A percentile compares a stretch with the other conserved stretches of the same genome.
Conservation (phyloP, 257 asterid genomes). For the Salvia miltiorrhiza region DNA sequence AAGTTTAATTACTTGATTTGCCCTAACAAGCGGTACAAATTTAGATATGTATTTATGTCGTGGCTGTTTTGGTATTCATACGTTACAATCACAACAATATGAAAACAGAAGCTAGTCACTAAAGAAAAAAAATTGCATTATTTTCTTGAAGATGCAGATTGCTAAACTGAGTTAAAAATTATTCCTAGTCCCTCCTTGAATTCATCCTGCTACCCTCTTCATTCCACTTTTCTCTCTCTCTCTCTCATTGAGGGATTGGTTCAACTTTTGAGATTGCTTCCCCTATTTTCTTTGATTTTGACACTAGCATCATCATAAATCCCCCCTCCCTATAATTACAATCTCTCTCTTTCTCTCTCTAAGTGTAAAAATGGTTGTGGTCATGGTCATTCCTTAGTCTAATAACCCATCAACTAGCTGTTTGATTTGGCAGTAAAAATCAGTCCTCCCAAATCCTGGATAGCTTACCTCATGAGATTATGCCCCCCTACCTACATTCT, state of each 20-base stretch:
- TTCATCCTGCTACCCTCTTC: slow-evolving; percentile 49
- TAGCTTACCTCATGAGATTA: slow-evolving; percentile 51
- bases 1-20: not conserved
- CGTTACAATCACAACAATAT: not conserved
- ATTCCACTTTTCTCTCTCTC: slow-evolving; percentile 22
- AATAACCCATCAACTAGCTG: slow-evolving; percentile 24
- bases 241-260: slow-evolving; percentile 20
- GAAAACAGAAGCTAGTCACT: not conserved
- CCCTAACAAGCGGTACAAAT: not conserved
- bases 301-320: slow-evolving; percentile 38
- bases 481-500: slow-evolving; percentile 24
- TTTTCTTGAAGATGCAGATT: slow-evolving; percentile 13
- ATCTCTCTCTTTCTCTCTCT: slow-evolving; percentile 17
- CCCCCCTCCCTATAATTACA: slow-evolving; percentile 1
- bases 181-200: slow-evolving; percentile 42
- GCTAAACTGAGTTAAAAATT: slow-evolving; percentile 28
- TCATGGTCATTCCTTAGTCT: slow-evolving; percentile 27
- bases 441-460: slow-evolving; percentile 34
- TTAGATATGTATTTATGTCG: not conserved
- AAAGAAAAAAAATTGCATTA: not conserved
- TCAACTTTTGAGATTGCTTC: slow-evolving; percentile 52
- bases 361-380: not conserved
- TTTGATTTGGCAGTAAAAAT: slow-evolving; percentile 45
- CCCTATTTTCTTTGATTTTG: slow-evolving; percentile 48
- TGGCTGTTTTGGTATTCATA: not conserved